Base-by-base conservation (phyloP, 805 yeast genomes). In the Metschnikowia rubicola region DNA sequence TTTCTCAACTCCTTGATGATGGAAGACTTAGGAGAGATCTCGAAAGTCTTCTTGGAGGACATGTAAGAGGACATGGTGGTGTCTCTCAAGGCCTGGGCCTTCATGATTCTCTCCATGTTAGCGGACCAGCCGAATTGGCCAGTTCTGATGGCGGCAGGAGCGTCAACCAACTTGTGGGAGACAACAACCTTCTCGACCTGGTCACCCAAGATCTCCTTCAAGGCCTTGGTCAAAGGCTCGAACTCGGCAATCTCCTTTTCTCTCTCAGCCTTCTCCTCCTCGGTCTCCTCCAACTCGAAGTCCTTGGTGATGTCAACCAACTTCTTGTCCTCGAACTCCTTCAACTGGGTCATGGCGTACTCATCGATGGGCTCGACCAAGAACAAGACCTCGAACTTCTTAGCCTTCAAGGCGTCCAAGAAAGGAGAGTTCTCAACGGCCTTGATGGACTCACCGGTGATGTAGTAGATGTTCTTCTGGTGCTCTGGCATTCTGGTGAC, bases 71-170 rank as follows among this genome's bases (percentile, higher is more conserved):
- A 90, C 99, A 94, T 94, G 62, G 96, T 81, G 63, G 96, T 88
- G 75, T 94, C 99, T 80, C 98, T 90, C 66, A 94, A 80, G 63
- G 99, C 99, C 81, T 94, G 99, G 54, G 99, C 99, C 83, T 94
- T 94, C 99, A 94, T 94, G 83, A 94, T 94, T 86, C 99, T 92
- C 82, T 94, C 99, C 99, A 94, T 94, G 83, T 94, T 94, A 67
- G 99, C 99, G 61, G 99, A 94, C 99, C 99, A 94, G 73, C 99
- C 99, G 74, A 94, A 94, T 80, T 94, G 98, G 62, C 97, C 98
- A 61, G 99, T 94, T 84, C 99, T 90, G 72, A 94, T 94, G 63
- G 99, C 99, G 73, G 99, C 99, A 74, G 99, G 99, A 50, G 98
- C 91, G 68, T 91, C 97, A 64, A 91, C 89, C 68, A 94, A 83